These are phyloP conservation scores for Xylaria sp. DNA, from an alignment of 2,329 filamentous ascomycete species.

Conservation along the genomic window DNA sequence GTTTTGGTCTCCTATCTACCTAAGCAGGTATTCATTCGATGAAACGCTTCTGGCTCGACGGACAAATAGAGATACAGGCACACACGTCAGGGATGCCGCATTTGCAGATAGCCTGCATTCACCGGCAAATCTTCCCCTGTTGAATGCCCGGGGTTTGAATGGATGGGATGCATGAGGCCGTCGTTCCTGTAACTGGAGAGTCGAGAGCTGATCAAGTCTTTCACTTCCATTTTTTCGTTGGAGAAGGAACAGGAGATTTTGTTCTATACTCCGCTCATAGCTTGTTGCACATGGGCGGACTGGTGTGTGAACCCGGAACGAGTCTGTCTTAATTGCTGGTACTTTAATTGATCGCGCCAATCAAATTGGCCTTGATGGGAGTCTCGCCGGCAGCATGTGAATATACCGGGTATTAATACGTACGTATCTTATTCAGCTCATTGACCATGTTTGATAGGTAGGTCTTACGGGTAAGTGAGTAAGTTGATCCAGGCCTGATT, in stretches of 20 bases:
- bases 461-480: background rate
- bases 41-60: background rate
- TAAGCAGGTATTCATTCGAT: background rate
- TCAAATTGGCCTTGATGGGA: background rate
- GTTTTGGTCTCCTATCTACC: background rate
- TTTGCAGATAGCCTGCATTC: constrained; percentile 15
- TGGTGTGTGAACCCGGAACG: background rate
- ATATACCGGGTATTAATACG: background rate
- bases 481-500: background rate
- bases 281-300: background rate
- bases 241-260: too few species aligned
- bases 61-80: background rate
- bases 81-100: background rate
- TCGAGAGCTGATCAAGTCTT: background rate
- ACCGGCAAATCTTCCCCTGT: constrained; percentile 22
- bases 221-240: background rate
- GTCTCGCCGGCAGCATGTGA: background rate
- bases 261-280: background rate
- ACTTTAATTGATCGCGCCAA: background rate
- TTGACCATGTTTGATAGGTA: background rate
- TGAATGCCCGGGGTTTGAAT: constrained; percentile 8
- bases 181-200: background rate
- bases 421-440: background rate
- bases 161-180: constrained; percentile 10
- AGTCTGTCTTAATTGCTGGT: constrained; percentile 1